Evolutionary conservation across 257 asterid genomes (phyloP).

Genomic region (Solanum corneliomulleri): DNA sequence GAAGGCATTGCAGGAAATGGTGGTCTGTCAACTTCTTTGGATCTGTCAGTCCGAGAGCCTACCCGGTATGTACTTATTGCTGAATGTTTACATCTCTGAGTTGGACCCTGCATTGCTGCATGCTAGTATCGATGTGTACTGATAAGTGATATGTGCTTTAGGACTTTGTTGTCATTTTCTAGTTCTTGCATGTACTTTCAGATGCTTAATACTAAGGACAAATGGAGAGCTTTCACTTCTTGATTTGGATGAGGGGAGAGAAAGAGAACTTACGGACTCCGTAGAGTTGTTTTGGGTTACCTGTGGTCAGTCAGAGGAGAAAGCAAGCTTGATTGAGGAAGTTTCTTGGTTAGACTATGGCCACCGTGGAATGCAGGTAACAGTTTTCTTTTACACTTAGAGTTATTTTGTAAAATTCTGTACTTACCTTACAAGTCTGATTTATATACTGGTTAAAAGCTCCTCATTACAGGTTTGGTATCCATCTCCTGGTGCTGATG

Average conservation of each 20-base stretch:
- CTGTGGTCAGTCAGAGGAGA: conserved; percentile 90
- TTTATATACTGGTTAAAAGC: conserved; percentile 29
- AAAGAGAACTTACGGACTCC: conserved; percentile 91
- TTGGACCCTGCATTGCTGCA: not conserved
- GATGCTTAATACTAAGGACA: conserved; percentile 84
- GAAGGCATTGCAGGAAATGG: conserved; percentile 35
- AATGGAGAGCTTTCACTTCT: conserved; percentile 97
- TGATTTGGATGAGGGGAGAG: conserved; percentile 98
- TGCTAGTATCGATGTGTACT: conserved; percentile 2
- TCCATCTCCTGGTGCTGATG: conserved; percentile 88
- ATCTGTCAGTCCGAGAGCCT: conserved; percentile 58
- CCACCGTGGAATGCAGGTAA: conserved; percentile 99
- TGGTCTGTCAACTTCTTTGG: conserved; percentile 32
- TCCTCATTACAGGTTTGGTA: conserved; percentile 88
- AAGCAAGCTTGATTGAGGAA: conserved; percentile 92
- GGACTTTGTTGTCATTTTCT: not conserved
- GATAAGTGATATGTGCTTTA: not conserved
- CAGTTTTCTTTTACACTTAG: conserved; percentile 15
- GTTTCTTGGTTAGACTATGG: conserved; percentile 99
- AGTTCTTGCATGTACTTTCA: conserved; percentile 12
- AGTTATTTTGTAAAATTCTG: not conserved
- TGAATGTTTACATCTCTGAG: not conserved
- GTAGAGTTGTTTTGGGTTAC: conserved; percentile 98
- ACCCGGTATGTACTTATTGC: conserved; percentile 44
- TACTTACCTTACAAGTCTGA: conserved; percentile 21